These are phyloP conservation scores for Triticum timopheevii DNA, from an alignment of 176 grass and related monocot genomes.

Conservation along the genomic window DNA sequence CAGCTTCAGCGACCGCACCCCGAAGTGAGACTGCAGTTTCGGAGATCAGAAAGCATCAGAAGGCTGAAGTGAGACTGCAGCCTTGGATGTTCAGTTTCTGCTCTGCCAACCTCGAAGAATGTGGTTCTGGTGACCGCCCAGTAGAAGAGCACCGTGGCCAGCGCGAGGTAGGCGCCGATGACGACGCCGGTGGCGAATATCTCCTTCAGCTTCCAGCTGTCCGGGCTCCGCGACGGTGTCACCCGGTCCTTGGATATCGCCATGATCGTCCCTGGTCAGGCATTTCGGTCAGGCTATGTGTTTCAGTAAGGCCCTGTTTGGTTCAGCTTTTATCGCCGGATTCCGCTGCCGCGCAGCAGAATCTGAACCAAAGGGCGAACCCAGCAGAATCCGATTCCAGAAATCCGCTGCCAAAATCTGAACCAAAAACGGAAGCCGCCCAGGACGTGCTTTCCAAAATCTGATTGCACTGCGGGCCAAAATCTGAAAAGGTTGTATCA, in stretches of 20 bases:
- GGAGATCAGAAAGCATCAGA: too few species aligned
- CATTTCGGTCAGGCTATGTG: not conserved
- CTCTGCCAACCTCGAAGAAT: slow-evolving; percentile 61
- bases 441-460: too few species aligned
- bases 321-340: too few species aligned
- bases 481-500: too few species aligned
- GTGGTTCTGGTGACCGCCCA: slow-evolving; percentile 60
- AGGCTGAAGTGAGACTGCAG: not conserved
- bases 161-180: slow-evolving; percentile 79
- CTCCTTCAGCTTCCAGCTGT: slow-evolving; percentile 83
- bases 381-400: too few species aligned
- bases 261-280: slow-evolving; percentile 79
- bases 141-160: slow-evolving; percentile 80
- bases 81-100: not conserved
- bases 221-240: slow-evolving; percentile 56
- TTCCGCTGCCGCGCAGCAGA: too few species aligned
- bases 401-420: too few species aligned
- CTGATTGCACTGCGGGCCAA: too few species aligned
- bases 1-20: slow-evolving; percentile 50
- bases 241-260: slow-evolving; percentile 85
- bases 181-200: slow-evolving; percentile 74
- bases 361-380: too few species aligned
- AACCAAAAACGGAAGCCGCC: too few species aligned
- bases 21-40: slow-evolving; percentile 50
- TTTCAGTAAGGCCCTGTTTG: not conserved